Evolutionary conservation across 129 eudicot genomes (phyloP).

Genomic region (Dittrichia graveolens): DNA sequence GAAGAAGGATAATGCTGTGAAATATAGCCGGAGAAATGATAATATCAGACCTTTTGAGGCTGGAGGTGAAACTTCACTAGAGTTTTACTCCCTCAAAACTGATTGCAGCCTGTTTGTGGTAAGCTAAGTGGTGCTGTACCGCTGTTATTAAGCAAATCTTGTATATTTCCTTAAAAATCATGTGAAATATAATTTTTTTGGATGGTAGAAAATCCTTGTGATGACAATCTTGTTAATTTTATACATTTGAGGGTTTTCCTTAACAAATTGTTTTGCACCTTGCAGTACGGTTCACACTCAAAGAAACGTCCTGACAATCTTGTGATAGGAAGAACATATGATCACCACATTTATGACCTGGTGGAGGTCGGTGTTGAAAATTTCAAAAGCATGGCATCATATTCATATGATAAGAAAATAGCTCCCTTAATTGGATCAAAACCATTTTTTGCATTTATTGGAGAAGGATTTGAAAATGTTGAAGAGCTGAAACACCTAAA

Average conservation of each 20-base stretch:
- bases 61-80: constrained; percentile 89
- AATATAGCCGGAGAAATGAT: constrained; percentile 71
- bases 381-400: constrained; percentile 77
- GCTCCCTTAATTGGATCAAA: constrained; percentile 85
- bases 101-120: constrained; percentile 97
- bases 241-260: not conserved
- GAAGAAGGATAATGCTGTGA: constrained; percentile 77
- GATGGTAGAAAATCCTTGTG: not conserved
- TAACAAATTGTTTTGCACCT: not conserved
- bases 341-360: constrained; percentile 92
- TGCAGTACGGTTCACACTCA: constrained; percentile 92
- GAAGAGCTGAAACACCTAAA: constrained; percentile 86
- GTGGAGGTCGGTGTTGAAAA: constrained; percentile 94
- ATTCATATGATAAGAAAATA: constrained; percentile 66
- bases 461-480: constrained; percentile 85
- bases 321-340: constrained; percentile 84
- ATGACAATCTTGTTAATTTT: not conserved
- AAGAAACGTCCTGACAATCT: constrained; percentile 97
- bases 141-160: not conserved
- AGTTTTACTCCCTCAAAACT: constrained; percentile 84
- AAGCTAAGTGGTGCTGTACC: constrained; percentile 18
- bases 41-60: constrained; percentile 88
- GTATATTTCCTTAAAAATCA: not conserved
- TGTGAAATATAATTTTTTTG: not conserved
- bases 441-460: constrained; percentile 88